phyloP scores from a whole-genome alignment of 148 eudicot species.

The Talinum fruticosum region DNA sequence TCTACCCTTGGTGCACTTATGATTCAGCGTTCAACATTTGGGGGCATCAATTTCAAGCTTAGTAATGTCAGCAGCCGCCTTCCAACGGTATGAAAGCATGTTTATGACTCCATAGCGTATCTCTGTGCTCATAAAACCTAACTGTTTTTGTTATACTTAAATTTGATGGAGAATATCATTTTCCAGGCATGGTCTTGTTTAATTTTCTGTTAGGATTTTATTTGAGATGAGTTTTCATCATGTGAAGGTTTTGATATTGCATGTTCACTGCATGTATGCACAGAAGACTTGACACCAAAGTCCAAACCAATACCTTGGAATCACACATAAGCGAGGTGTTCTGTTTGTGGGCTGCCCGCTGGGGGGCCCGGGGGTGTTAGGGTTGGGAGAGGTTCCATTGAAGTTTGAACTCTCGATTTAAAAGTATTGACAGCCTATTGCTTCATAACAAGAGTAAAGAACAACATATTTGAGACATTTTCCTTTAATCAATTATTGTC shows the following conservation, averaged over 20 bases:
- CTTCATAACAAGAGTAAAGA: background rate
- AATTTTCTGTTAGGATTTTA: background rate
- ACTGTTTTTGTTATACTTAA: background rate
- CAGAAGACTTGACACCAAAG: background rate
- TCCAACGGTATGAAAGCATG: conserved; percentile 38
- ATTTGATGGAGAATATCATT: background rate
- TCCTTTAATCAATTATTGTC: background rate
- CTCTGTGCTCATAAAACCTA: background rate
- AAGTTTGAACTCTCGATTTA: too few species aligned
- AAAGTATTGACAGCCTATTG: background rate
- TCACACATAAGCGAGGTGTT: background rate
- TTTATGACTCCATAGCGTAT: background rate
- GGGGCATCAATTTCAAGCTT: conserved; percentile 49
- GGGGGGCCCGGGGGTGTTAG: too few species aligned
- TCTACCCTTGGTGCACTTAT: conserved; percentile 48
- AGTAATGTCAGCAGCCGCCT: conserved; percentile 50
- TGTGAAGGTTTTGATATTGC: background rate
- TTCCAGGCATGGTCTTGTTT: background rate
- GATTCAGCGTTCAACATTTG: conserved; percentile 49
- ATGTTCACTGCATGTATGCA: background rate
- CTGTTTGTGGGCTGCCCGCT: too few species aligned
- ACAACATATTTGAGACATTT: background rate
- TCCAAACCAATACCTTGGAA: background rate
- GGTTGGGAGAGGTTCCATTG: too few species aligned
- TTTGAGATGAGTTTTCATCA: background rate